Base-by-base conservation (phyloP, 768 basidiomycete genomes). In the Leccinum boreale region DNA sequence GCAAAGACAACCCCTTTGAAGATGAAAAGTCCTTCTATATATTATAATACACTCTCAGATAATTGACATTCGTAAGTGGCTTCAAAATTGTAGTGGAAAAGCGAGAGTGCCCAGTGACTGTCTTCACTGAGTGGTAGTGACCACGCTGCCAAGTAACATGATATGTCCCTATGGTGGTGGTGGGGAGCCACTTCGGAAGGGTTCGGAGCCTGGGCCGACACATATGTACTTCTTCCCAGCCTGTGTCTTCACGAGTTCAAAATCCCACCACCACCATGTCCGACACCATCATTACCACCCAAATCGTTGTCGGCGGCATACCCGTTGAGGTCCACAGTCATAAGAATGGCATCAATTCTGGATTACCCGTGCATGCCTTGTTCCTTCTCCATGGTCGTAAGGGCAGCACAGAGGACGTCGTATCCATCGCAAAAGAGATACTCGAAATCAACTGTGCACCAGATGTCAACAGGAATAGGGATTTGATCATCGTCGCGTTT, bases 361-460 rank as follows among this genome's bases (percentile, higher is more conserved):
- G 33, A 23, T 42, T 73, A 1, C 70, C 70, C 5, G 58, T 71
- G 6, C 51, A 73, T 29, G 68, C 63, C 9, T 21, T 71, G 15
- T 72, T 71, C 45, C 39, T 73, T 11, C 58, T 71, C 21, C 72
- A 71, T 12, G 70, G 72, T 21, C 72, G 70, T 10, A 62, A 53
- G 1, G 0, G 0, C 8, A 63, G 67, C 28, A n/a, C 63, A 8
- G 33, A 46, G 4, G 62, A 51, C 44, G 58, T 71, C 11, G 61
- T 23, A 2, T 53, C 51, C 21, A 11, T 55, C 12, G 68, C 70
- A 7, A 61, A 60, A 42, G 52, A 49, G 9, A 65, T 73, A 49
- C 67, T 71, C n/a, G 61, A 66, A 21, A 1, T 24, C 50, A 53
- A 15, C n/a, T 70, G 72, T 52, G 42, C 26, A 0, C 45, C 45